phyloP scores from a whole-genome alignment of 768 basidiomycete genomes.

The Naematelia encephala region DNA sequence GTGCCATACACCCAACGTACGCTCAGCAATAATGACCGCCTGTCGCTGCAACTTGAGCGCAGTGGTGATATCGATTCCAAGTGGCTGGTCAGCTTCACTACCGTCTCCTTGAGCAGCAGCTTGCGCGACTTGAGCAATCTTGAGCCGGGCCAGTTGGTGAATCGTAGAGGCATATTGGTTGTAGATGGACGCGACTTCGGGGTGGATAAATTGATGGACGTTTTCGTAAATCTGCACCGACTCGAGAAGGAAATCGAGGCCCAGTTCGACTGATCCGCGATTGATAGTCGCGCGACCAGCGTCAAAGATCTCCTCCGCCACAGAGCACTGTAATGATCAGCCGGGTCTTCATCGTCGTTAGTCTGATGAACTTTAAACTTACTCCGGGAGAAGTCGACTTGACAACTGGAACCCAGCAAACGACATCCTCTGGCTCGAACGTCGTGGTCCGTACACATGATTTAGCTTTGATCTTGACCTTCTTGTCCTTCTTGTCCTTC shows the following conservation, averaged over 20 bases:
- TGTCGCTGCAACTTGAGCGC: conserved; percentile 52
- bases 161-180: conserved; percentile 52
- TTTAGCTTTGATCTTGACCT: conserved; percentile 22
- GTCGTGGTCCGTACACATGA: conserved; percentile 23
- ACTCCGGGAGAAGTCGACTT: conserved; percentile 51
- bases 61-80: conserved; percentile 48
- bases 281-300: conserved; percentile 50
- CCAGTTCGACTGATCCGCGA: conserved; percentile 50
- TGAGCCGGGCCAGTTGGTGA: conserved; percentile 50
- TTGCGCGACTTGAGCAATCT: conserved; percentile 35
- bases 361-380: conserved; percentile 12
- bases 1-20: conserved; percentile 52
- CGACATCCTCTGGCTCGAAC: conserved; percentile 52
- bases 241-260: conserved; percentile 53
- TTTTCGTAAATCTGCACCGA: conserved; percentile 53
- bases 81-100: conserved; percentile 35
- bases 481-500: conserved; percentile 39
- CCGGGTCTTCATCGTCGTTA: no score
- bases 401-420: conserved; percentile 52
- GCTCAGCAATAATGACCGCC: conserved; percentile 53
- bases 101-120: conserved; percentile 37
- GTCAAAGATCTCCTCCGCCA: conserved; percentile 53
- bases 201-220: conserved; percentile 53
- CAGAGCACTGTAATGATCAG: conserved; percentile 34
- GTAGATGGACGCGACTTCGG: conserved; percentile 53